Evolutionary conservation across 176 grass and related monocot species (phyloP).

Genomic region (Bothriochloa decipiens): DNA sequence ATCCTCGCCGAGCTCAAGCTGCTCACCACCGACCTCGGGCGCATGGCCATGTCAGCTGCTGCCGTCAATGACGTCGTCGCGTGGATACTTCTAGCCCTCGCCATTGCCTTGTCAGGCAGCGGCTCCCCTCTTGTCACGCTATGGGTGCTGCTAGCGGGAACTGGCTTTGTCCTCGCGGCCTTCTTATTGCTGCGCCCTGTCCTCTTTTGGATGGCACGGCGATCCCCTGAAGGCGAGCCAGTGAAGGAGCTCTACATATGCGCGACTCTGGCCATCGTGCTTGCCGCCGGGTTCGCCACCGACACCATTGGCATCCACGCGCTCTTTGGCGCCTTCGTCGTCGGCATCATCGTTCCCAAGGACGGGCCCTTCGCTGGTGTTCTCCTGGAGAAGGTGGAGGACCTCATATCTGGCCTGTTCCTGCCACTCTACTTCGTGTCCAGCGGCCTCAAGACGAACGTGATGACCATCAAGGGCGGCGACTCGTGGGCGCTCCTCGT

Average conservation of each 20-base stretch:
- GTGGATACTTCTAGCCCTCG: conserved; percentile 71
- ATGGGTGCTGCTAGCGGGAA: conserved; percentile 57
- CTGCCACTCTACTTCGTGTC: conserved; percentile 80
- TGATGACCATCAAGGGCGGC: conserved; percentile 55
- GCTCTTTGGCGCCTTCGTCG: conserved; percentile 69
- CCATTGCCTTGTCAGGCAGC: conserved; percentile 57
- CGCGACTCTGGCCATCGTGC: conserved; percentile 54
- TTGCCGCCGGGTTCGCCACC: conserved; percentile 61
- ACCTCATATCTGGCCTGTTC: conserved; percentile 67
- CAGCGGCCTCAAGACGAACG: conserved; percentile 77
- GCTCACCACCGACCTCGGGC: conserved; percentile 67
- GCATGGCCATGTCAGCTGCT: conserved; percentile 72
- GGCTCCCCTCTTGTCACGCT: conserved; percentile 54
- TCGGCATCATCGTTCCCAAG: conserved; percentile 68
- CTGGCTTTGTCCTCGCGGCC: conserved; percentile 28
- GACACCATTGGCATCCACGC: conserved; percentile 81
- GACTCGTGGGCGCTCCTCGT: conserved; percentile 67
- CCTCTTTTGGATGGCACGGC: conserved; percentile 55
- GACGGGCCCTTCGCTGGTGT: conserved; percentile 63
- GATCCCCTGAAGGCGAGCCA: conserved; percentile 55
- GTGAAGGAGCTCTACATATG: conserved; percentile 67
- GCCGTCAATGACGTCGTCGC: conserved; percentile 65
- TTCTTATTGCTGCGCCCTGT: conserved; percentile 49
- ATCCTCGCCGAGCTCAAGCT: conserved; percentile 75
- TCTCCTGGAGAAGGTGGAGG: conserved; percentile 79